These are phyloP conservation scores for Oryza brachyantha DNA, from an alignment of 176 grass and related monocot species.

Conservation along the genomic window DNA sequence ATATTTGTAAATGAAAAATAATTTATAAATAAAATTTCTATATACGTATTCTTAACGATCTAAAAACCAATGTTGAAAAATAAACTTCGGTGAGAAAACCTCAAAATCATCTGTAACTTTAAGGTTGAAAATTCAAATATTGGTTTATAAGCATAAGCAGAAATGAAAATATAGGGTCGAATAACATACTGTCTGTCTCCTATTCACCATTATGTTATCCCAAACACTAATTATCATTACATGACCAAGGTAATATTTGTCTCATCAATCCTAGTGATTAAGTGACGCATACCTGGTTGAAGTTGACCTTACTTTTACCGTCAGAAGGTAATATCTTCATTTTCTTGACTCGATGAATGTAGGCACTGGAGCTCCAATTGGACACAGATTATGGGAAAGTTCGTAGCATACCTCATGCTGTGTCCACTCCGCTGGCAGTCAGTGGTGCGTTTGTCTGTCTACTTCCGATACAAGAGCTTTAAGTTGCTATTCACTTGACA, in stretches of 20 bases:
- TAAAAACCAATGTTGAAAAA: too few species aligned
- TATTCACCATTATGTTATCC: background rate
- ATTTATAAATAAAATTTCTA: too few species aligned
- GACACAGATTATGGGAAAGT: slow-evolving; percentile 64
- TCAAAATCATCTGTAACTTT: too few species aligned
- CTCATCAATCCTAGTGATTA: background rate
- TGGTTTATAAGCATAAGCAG: too few species aligned
- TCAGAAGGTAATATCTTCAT: slow-evolving; percentile 11
- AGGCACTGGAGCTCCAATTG: slow-evolving; percentile 46
- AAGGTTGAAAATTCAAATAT: too few species aligned
- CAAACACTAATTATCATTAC: background rate
- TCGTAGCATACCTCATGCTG: slow-evolving; percentile 61
- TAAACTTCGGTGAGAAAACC: too few species aligned
- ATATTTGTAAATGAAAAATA: too few species aligned
- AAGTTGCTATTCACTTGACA: background rate
- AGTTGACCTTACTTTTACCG: background rate
- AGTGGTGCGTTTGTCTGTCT: slow-evolving; percentile 64
- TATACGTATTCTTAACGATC: too few species aligned
- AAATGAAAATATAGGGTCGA: too few species aligned
- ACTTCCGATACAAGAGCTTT: slow-evolving; percentile 22
- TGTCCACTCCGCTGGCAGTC: slow-evolving; percentile 74
- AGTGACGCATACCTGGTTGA: background rate
- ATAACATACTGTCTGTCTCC: background rate
- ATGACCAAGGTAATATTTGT: background rate
- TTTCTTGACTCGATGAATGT: slow-evolving; percentile 9